Base-by-base conservation (phyloP, 1,284 basidiomycete genomes). In the Ganoderma lucidum region DNA sequence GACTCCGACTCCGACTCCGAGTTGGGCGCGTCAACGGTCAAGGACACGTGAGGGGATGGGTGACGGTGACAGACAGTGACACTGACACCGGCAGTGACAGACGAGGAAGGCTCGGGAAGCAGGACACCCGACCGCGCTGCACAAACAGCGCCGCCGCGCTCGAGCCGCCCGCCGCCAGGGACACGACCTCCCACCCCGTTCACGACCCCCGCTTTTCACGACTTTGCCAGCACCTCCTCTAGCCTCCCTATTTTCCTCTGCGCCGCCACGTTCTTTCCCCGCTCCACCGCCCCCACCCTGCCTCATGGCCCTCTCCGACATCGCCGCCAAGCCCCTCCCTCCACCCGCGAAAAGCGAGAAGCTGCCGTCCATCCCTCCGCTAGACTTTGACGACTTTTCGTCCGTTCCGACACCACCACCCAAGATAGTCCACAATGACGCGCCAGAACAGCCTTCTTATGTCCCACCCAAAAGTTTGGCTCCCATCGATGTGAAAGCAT, bases 401-500 rank as follows among this genome's bases (percentile, higher is more conserved):
- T 70, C 78, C 10, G 80, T 81, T 4, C 79, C 78, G 6, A 81
- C 80, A 12, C 81, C 83, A 41, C 81, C 83, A 41, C 79, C 80
- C 56, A 85, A 84, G 76, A 75, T 74, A 61, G 35, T 69, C 19
- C 75, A 72, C 44, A 69, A 75, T 63, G 28, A 44, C 12, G 70
- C 73, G 0, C 65, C 75, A 53, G 69, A 72, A 51, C 61, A 41
- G 58, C 39, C 65, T n/a, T 41, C 71, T 14, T 59, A 58, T 30
- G 32, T 69, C 39, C 63, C 66, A 59, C 66, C 71, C 62, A 69
- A 73, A 64, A 65, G 66, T 30, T 71, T 77, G 12, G 74, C 75
- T 48, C 78, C 79, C 44, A 80, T 81, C 64, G 77, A 80, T 66
- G 75, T 77, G 48, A 74, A 78, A 66, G 68, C 78, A 59, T 79